These are phyloP conservation scores for Ceratocystis cubensis DNA, from an alignment of 2,329 filamentous ascomycete species.

Conservation along the genomic window DNA sequence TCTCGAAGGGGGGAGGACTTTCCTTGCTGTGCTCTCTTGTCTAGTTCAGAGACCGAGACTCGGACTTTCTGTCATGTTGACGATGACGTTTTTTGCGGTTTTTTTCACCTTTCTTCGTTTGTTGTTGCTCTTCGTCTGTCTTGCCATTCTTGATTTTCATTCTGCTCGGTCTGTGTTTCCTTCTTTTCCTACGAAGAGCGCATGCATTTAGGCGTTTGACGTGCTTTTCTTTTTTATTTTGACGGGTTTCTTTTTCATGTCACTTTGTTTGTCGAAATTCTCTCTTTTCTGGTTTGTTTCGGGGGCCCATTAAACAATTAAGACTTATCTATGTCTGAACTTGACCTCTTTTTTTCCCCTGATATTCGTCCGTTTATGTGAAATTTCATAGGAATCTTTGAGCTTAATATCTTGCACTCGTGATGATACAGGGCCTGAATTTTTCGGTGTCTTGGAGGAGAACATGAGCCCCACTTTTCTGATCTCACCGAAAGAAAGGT, in stretches of 20 bases:
- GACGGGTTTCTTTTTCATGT: background rate
- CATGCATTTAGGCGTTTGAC: conserved; percentile 20
- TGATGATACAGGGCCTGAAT: background rate
- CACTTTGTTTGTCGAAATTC: background rate
- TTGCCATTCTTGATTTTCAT: conserved; percentile 12
- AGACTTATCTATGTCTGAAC: too few species aligned
- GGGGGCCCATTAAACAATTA: background rate
- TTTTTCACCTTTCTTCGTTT: conserved; percentile 16
- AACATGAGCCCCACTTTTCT: background rate
- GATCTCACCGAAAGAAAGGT: background rate
- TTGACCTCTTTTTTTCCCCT: too few species aligned
- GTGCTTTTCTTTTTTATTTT: conserved; percentile 6
- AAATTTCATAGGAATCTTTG: background rate
- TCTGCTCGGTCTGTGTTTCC: background rate
- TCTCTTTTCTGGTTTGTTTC: background rate
- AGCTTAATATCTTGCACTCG: background rate
- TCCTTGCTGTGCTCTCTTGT: background rate
- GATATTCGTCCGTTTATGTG: too few species aligned
- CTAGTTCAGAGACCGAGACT: background rate
- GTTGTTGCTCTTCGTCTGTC: background rate
- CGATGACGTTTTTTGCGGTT: conserved; percentile 22
- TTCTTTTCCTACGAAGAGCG: conserved; percentile 12
- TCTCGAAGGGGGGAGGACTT: background rate
- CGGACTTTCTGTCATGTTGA: conserved; percentile 2
- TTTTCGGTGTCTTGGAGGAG: background rate